These are phyloP conservation scores for Saxispiralis lemnorum DNA, from an alignment of 495 filamentous ascomycete genomes.

Conservation along the genomic window DNA sequence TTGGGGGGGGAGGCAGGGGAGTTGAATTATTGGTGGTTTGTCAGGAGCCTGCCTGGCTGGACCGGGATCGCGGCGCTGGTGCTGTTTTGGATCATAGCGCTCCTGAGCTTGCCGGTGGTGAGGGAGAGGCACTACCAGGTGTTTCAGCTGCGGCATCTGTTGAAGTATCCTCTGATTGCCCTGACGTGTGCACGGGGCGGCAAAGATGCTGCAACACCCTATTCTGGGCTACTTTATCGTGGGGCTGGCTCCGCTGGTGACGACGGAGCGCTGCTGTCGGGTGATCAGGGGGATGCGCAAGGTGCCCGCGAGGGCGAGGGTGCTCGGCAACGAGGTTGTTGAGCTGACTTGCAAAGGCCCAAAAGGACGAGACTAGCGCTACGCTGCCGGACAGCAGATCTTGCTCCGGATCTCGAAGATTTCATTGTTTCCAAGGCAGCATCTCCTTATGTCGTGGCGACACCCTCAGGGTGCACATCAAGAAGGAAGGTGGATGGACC, in stretches of 20 bases:
- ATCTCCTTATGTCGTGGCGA: constrained; percentile 21
- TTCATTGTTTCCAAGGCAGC: constrained; percentile 26
- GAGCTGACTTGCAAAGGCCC: constrained; percentile 20
- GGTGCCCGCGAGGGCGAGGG: constrained; percentile 17
- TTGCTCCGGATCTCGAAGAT: constrained; percentile 24
- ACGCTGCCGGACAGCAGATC: constrained; percentile 27
- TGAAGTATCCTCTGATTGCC: constrained; percentile 27
- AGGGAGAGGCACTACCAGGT: constrained; percentile 23
- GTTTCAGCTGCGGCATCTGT: constrained; percentile 26
- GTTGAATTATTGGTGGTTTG: constrained; percentile 8
- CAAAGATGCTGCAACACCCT: constrained; percentile 20
- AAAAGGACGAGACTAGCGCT: constrained; percentile 20
- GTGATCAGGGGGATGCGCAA: constrained; percentile 19
- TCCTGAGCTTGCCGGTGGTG: constrained; percentile 21
- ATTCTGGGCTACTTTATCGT: constrained; percentile 28
- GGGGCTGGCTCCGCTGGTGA: constrained; percentile 22
- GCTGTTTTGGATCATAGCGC: constrained; percentile 20
- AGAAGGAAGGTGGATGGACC: constrained; percentile 22
- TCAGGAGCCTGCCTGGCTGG: constrained; percentile 19
- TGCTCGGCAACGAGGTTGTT: constrained; percentile 24
- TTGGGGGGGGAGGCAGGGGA: too few species aligned
- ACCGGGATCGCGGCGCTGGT: constrained; percentile 21
- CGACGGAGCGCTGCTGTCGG: constrained; percentile 18
- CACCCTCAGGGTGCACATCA: constrained; percentile 20
- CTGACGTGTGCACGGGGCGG: constrained; percentile 24